Evolutionary conservation across 768 basidiomycete species (phyloP), one percentile per base, ranked within the genome.

Genomic region (Nidularia pulvinata): DNA sequence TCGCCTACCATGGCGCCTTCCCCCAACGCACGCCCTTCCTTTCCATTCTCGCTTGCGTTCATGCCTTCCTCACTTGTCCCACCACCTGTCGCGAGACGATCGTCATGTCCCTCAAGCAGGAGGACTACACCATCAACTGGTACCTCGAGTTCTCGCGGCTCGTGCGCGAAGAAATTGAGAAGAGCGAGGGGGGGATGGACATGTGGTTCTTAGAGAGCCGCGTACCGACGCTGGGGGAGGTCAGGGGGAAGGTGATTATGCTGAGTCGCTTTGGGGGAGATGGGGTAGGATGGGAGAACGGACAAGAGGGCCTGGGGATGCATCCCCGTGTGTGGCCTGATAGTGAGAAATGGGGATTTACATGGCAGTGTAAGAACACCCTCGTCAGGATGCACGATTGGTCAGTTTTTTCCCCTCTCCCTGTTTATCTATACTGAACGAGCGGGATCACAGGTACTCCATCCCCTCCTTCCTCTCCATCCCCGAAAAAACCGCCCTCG

Each of bases 31-130:
- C 85, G 0, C 70, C 86, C 0, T 93, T 95, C 67, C 69, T 78
- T 50, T 72, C 76, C 33, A 87, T 95, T 48, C 77, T 96, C 7
- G 53, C 66, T 4, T 77, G 78, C 14, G 64, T 95, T 7, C 75
- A 85, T 59, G 57, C 68, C 3, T 96, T 91, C 69, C 81, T 95
- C 37, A 78, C 78, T 6, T 75, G 80, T 0, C 76, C 83, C 0
- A 58, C 60, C 3, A 81, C 89, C 1, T 74, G 71, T 7, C 77
- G 74, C 32, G 95, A 96, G 67, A 89, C 89, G 0, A 66, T 97
- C 35, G 81, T 97, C 32, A 84, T 95, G 74, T 94, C 88, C 13
- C 81, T 98, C 64, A 95, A 96, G 68, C 90, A 95, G 64, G 95
- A 98, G 66, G 88, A 92, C 58, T 83, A 75, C 53, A 64, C 75